Conservation (phyloP, 31 red algal genomes). For the Bonnemaisonia californica region DNA sequence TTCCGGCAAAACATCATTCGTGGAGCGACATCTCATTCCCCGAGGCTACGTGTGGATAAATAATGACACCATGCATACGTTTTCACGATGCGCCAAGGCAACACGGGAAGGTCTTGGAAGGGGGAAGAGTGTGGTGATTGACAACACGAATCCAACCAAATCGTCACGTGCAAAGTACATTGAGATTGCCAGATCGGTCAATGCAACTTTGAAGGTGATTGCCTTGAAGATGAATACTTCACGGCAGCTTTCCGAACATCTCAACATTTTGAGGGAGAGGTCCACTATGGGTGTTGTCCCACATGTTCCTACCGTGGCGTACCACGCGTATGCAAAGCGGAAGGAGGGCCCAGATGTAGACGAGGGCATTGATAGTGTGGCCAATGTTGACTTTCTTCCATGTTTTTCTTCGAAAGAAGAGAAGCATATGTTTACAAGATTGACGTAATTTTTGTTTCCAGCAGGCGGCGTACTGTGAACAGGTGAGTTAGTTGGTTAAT, state of each 20-base stretch:
- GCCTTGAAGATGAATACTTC: slow-evolving; percentile 45
- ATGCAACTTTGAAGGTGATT: slow-evolving; percentile 22
- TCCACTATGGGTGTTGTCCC: slow-evolving; percentile 27
- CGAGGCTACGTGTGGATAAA: slow-evolving; percentile 67
- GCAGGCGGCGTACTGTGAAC: no score
- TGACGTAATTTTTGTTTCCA: slow-evolving; percentile 7
- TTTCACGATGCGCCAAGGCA: slow-evolving; percentile 38
- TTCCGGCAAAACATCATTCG: slow-evolving; percentile 74
- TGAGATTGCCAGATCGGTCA: slow-evolving; percentile 38
- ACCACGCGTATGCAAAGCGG: slow-evolving; percentile 39
- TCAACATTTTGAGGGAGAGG: slow-evolving; percentile 59
- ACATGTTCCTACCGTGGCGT: slow-evolving; percentile 63
- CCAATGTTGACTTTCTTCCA: slow-evolving; percentile 56
- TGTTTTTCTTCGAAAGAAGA: slow-evolving; percentile 42
- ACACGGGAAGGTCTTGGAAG: slow-evolving; percentile 40
- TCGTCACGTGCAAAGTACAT: slow-evolving; percentile 58
- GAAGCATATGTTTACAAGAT: slow-evolving; percentile 48
- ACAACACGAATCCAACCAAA: slow-evolving; percentile 59
- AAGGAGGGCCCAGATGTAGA: slow-evolving; percentile 30
- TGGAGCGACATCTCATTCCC: slow-evolving; percentile 36
- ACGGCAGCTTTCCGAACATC: slow-evolving; percentile 36
- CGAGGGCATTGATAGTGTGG: slow-evolving; percentile 57
- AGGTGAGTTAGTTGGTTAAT: no score
- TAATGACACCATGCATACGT: slow-evolving; percentile 60
- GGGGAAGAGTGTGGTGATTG: slow-evolving; percentile 67